Base-by-base conservation (phyloP, 2,329 filamentous ascomycete genomes). In the Metarhizium brunneum region DNA sequence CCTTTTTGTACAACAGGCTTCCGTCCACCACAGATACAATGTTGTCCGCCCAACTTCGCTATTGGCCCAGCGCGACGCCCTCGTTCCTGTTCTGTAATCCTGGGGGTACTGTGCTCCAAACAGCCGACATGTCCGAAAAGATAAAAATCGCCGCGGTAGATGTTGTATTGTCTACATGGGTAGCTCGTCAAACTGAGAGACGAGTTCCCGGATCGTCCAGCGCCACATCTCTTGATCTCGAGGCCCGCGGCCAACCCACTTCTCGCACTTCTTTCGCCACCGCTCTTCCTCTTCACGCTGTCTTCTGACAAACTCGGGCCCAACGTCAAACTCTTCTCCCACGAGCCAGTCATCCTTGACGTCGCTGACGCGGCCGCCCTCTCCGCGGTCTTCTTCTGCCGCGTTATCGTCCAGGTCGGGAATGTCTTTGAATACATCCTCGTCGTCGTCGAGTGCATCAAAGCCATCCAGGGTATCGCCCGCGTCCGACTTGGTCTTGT, bases 281-380 rank as follows among this genome's bases (percentile, higher is more conserved):
- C 89, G 81, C 50, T 90, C 86, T 73, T 99, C 94, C 72, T 99
- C 94, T 65, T 92, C 90, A 57, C 88, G 82, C 67, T 97, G 92
- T 60, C 92, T 80, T 63, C 86, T 81, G 60, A 97, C 86, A 67
- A 97, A 99, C 69, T 95, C 90, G 3, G 92, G 94, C 0, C 94
- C 94, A 55, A 99, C 90, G 67, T 99, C 94, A 65, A 99, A 99
- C 68, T 99, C 94, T 71, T 99, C 94, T 53, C 90, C 90, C 13
- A 96, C 88, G 52, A 90, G 83, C 80, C 89, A 92, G 65, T 92
- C 87, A 64, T 91, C 87, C 56, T 84, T 83, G 60, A 84, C 71
- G 54, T 86, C 83, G 63, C 80, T 84, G 62, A 76, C 74, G 20
- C 82, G 80, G 49, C 77, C 77, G 49, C 76, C 77, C 43, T 73